Conservation (phyloP, 176 grass and related monocot species). For the Carex parvula region DNA sequence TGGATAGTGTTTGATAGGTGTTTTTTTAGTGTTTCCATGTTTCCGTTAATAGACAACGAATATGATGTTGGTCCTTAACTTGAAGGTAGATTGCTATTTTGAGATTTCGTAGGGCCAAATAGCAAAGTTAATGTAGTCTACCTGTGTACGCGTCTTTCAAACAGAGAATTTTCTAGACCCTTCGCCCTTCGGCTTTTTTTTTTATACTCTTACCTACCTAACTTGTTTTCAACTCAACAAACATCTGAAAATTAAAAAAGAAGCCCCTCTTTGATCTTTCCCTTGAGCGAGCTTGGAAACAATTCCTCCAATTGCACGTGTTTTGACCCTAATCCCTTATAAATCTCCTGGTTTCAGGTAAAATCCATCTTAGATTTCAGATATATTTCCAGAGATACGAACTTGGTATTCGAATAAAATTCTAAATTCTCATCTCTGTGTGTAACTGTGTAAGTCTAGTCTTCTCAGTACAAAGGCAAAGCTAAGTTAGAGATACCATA, state of each 20-base stretch:
- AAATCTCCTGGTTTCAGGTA: constrained; percentile 8
- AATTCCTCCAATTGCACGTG: background rate
- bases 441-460: background rate
- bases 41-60: background rate
- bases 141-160: background rate
- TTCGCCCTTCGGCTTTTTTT: no score
- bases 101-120: background rate
- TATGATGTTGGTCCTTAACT: no score
- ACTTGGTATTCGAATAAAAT: background rate
- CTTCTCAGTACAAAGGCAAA: background rate
- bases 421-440: background rate
- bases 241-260: background rate
- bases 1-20: no score
- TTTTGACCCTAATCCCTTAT: background rate
- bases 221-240: background rate
- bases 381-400: background rate
- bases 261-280: background rate
- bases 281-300: background rate
- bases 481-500: background rate
- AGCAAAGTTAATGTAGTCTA: background rate
- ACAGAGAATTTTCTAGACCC: background rate
- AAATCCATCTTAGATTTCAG: background rate
- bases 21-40: no score
- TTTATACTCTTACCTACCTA: constrained; percentile 11
- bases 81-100: background rate